Conservation (phyloP, 192 early-diverging fungal genomes). For the Paraglomus occultum region DNA sequence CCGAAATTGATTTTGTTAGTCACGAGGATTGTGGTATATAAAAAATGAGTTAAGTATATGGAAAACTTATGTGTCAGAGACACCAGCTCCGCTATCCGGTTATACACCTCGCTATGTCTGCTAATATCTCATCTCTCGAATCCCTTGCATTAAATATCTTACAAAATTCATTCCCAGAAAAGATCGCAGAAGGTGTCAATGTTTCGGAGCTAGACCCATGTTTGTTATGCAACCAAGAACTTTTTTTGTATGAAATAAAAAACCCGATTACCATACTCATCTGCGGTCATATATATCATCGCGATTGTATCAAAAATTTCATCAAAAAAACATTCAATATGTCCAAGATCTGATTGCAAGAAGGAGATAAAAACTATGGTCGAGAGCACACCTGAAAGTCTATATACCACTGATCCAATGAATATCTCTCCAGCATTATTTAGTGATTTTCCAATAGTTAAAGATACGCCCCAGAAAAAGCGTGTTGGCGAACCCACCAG, state of each 20-base stretch:
- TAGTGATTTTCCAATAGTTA: background rate
- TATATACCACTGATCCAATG: background rate
- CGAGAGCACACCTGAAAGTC: conserved; percentile 8
- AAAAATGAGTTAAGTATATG: no score
- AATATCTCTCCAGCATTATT: background rate
- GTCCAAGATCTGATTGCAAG: conserved; percentile 26
- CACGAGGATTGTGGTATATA: no score
- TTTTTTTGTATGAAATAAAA: conserved; percentile 7
- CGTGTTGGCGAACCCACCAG: conserved; percentile 5
- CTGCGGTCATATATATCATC: conserved; percentile 3
- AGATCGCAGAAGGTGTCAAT: background rate
- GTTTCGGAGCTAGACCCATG: conserved; percentile 14
- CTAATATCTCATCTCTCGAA: background rate
- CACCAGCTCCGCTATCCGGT: no score
- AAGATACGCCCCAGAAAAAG: background rate
- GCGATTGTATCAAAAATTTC: conserved; percentile 1
- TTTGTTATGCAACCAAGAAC: conserved; percentile 1
- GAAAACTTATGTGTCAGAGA: no score
- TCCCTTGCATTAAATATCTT: conserved; percentile 13
- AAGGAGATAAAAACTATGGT: conserved; percentile 18
- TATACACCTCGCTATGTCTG: no score
- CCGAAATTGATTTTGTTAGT: no score
- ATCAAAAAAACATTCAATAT: conserved; percentile 21
- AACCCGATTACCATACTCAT: conserved; percentile 1
- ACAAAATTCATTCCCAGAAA: background rate